Evolutionary conservation across 768 basidiomycete species (phyloP).

Genomic region (Leucogyrophana mollusca): DNA sequence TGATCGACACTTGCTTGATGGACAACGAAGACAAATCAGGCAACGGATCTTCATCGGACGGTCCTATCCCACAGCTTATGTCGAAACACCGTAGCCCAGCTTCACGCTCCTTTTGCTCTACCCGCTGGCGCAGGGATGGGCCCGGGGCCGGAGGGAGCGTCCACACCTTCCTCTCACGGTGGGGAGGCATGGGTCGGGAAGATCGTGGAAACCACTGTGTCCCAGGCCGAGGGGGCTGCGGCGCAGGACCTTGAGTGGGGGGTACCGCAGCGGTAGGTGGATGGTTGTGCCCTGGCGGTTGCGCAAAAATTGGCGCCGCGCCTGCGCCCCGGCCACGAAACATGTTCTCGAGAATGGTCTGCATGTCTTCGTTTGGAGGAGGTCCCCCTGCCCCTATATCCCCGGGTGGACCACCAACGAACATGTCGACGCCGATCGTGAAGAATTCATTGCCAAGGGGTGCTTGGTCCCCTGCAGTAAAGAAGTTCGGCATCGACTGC

Average conservation of each 20-base stretch:
- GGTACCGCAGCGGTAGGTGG: not conserved
- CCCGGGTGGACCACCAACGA: constrained; percentile 22
- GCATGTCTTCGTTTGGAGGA: constrained; percentile 22
- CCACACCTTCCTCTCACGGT: constrained; percentile 49
- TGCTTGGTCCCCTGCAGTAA: constrained; percentile 15
- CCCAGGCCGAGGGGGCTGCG: constrained; percentile 13
- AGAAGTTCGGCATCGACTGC: constrained; percentile 11
- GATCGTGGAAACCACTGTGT: constrained; percentile 5
- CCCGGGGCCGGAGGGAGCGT: constrained; percentile 63
- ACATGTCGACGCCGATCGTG: constrained; percentile 42
- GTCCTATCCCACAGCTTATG: constrained; percentile 71
- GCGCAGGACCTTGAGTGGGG: constrained; percentile 10
- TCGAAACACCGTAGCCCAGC: constrained; percentile 72
- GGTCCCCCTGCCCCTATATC: constrained; percentile 11
- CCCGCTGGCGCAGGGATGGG: constrained; percentile 65
- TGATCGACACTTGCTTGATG: constrained; percentile 23
- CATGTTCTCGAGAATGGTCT: constrained; percentile 22
- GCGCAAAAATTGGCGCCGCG: not conserved
- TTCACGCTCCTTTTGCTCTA: constrained; percentile 73
- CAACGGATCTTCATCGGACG: constrained; percentile 68
- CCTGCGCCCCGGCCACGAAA: constrained; percentile 11
- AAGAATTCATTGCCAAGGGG: constrained; percentile 24
- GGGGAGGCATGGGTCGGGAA: constrained; percentile 23
- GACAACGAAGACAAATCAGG: constrained; percentile 24
- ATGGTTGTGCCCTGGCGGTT: not conserved